A percentile compares a stretch with the other conserved stretches of the same genome.
These are phyloP conservation scores for Neurospora crassa DNA, from an alignment of 2,329 filamentous ascomycete genomes.

Conservation along the genomic window DNA sequence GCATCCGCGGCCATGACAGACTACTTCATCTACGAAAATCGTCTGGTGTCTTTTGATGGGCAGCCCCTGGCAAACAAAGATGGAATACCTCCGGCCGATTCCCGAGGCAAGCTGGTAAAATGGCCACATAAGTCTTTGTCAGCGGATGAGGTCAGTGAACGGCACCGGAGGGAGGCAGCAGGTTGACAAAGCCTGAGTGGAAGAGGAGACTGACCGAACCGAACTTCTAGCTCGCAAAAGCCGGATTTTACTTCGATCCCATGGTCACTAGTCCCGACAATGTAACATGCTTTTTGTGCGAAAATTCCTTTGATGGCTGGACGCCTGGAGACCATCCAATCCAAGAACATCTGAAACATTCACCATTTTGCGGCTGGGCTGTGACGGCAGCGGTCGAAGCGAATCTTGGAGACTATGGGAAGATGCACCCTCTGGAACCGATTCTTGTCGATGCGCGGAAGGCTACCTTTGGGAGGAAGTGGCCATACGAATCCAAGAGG, in stretches of 20 bases:
- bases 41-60: slow-evolving; percentile 69
- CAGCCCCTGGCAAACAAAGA: slow-evolving; percentile 56
- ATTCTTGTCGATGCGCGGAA: slow-evolving; percentile 68
- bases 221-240: slow-evolving; percentile 64
- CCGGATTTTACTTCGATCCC: slow-evolving; percentile 86
- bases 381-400: slow-evolving; percentile 56
- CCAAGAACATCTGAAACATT: slow-evolving; percentile 76
- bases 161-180: slow-evolving; percentile 12
- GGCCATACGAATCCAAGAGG: slow-evolving; percentile 83
- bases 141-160: slow-evolving; percentile 49
- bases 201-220: slow-evolving; percentile 9
- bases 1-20: slow-evolving; percentile 11
- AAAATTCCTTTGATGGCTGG: slow-evolving; percentile 82
- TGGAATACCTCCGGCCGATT: neutral
- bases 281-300: slow-evolving; percentile 79
- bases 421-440: slow-evolving; percentile 64
- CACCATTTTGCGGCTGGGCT: slow-evolving; percentile 79
- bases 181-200: neutral
- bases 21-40: slow-evolving; percentile 51
- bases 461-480: slow-evolving; percentile 72
- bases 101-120: slow-evolving; percentile 38
- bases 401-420: slow-evolving; percentile 49
- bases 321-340: slow-evolving; percentile 77
- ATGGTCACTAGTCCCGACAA: slow-evolving; percentile 71
- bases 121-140: slow-evolving; percentile 74